Conservation (phyloP, 257 asterid genomes). For the Solanum bulbocastanum region DNA sequence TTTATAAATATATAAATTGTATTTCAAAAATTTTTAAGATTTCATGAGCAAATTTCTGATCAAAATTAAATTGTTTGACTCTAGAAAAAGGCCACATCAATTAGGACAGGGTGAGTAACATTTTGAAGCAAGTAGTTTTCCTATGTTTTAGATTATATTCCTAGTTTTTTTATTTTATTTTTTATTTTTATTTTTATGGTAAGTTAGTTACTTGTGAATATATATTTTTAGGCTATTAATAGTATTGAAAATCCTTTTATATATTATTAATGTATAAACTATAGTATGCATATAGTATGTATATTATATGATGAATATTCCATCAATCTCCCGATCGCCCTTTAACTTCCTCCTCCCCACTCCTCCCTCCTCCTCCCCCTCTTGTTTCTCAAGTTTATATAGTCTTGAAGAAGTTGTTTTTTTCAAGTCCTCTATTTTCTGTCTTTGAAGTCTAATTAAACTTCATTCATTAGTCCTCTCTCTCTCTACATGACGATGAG, state of each 20-base stretch:
- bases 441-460: not conserved
- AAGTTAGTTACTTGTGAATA: not conserved
- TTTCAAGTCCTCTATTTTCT: slow-evolving; percentile 8
- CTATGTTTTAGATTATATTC: not conserved
- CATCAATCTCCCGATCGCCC: not conserved
- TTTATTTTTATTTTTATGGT: too few species aligned
- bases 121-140: not conserved
- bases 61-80: too few species aligned
- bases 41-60: not conserved
- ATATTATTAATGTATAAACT: not conserved
- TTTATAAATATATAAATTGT: too few species aligned
- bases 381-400: not conserved
- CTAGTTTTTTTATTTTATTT: too few species aligned
- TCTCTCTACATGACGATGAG: slow-evolving; percentile 3
- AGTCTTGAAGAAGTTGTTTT: not conserved
- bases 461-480: not conserved
- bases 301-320: not conserved
- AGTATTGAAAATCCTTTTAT: not conserved
- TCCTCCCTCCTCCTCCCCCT: not conserved
- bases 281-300: not conserved
- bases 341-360: not conserved
- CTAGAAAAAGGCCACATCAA: too few species aligned
- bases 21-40: not conserved
- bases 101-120: not conserved
- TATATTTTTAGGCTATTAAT: not conserved